These are phyloP conservation scores for Babesia ovata DNA, from an alignment of 169 alveolate species.

Conservation along the genomic window DNA sequence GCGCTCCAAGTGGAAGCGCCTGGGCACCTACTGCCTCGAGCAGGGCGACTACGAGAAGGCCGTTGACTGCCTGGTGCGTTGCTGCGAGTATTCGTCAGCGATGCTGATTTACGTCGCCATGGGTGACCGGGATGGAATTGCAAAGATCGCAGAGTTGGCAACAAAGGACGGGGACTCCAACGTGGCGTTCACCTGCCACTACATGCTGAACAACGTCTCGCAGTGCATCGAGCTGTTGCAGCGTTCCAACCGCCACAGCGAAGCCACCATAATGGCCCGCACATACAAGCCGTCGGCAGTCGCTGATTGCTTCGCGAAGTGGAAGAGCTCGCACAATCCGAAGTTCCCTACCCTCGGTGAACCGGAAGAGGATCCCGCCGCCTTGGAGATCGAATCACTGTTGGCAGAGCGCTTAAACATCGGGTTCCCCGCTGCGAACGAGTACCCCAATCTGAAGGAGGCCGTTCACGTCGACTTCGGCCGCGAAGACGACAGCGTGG, in stretches of 20 bases:
- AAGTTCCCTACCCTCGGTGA: constrained; percentile 13
- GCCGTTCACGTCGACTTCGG: constrained; percentile 36
- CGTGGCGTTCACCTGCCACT: constrained; percentile 75
- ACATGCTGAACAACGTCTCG: constrained; percentile 70
- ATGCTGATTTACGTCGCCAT: constrained; percentile 69
- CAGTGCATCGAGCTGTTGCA: constrained; percentile 71
- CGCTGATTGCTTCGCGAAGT: constrained; percentile 49
- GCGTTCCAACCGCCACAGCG: constrained; percentile 62
- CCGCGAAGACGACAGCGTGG: constrained; percentile 5
- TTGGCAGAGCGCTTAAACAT: constrained; percentile 11
- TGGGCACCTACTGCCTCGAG: constrained; percentile 80
- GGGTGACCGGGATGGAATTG: constrained; percentile 64
- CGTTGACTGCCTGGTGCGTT: constrained; percentile 72
- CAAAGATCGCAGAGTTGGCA: constrained; percentile 57
- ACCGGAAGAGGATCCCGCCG: constrained; percentile 20
- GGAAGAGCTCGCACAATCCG: constrained; percentile 56
- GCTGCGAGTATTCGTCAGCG: constrained; percentile 74
- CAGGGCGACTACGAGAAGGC: constrained; percentile 75
- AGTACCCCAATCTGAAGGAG: constrained; percentile 51
- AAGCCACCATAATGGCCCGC: constrained; percentile 75
- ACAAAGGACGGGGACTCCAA: constrained; percentile 55
- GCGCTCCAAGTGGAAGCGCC: constrained; percentile 77
- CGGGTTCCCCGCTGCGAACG: constrained; percentile 59
- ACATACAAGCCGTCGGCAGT: constrained; percentile 71
- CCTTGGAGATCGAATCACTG: constrained; percentile 21